Evolutionary conservation across 192 early-diverging fungal genomes (phyloP), one percentile per base, ranked within the genome.

Genomic region (Coemansia sp.): DNA sequence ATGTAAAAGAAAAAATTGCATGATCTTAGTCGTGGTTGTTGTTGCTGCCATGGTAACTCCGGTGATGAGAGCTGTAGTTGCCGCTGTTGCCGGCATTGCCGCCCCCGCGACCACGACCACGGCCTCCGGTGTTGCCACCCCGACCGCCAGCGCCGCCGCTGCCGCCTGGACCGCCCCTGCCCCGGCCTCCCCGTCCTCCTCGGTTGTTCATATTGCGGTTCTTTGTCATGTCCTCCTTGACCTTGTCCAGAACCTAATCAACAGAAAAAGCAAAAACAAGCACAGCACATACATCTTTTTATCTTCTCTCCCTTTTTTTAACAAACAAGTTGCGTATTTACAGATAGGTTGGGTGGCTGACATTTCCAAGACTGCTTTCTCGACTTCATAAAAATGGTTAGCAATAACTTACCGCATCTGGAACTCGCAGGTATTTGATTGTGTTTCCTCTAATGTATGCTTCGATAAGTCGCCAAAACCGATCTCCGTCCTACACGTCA

Each of bases 381-480:
- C 29, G 16, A 0, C 48, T 22, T 17, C 12, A 45, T 31, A 5
- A 20, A 8, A 32, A 6, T 33, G 33, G 33, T 50, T 5, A 29
- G 7, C 22, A 6, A 66, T 42, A 61, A 8, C 63, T 73, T 65
- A 90, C 85, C 62, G 91, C 93, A 66, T 97, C 95, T 22, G 94
- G 95, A 36, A 98, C 85, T 57, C 88, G 87, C 36, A 93, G 77
- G 60, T 91, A 93, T 80, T 92, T 92, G 54, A 92, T 90, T 29
- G 92, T 94, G 64, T 89, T 94, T 63, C 96, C 96, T 67, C 94
- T 88, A 61, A 99, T 91, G 76, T 96, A 97, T 59, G 91, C 90
- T 71, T 97, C 96, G 8, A 90, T 86, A 48, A 99, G 83, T 28
- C 91, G 88, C 90, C 90, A 95, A 71, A 99, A 99, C 55, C 87